These are phyloP conservation scores for Cyclostephanos tholiformis DNA, from an alignment of 108 stramenopile species.

Conservation along the genomic window DNA sequence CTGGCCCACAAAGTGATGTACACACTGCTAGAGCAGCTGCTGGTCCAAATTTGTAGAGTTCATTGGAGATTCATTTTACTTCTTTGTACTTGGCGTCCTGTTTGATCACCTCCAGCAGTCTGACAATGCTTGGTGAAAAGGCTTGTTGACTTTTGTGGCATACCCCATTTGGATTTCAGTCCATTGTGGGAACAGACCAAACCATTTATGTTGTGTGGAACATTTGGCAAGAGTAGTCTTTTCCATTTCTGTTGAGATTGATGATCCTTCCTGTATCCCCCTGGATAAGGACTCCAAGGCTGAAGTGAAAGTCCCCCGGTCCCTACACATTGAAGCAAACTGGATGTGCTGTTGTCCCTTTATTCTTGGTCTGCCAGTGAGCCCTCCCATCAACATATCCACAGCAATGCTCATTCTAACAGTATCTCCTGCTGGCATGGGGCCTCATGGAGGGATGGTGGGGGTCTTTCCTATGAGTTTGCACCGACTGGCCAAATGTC, in stretches of 20 bases:
- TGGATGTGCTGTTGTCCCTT: conserved; percentile 13
- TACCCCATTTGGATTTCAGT: conserved; percentile 18
- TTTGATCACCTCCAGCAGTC: conserved; percentile 4
- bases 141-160: conserved; percentile 4
- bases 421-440: conserved; percentile 34
- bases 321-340: conserved; percentile 29
- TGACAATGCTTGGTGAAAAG: background rate
- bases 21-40: background rate
- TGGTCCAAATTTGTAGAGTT: conserved; percentile 4
- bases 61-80: background rate
- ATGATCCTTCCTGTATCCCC: conserved; percentile 14
- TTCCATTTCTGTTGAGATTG: too few species aligned
- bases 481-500: background rate
- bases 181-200: background rate
- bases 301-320: conserved; percentile 4
- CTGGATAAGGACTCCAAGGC: conserved; percentile 16
- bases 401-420: conserved; percentile 40
- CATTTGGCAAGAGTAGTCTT: conserved; percentile 5
- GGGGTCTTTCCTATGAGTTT: conserved; percentile 11
- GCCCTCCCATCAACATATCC: conserved; percentile 28
- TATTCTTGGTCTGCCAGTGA: conserved; percentile 18
- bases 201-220: conserved; percentile 26
- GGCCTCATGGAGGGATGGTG: conserved; percentile 5
- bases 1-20: conserved; percentile 14
- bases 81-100: background rate